Conservation (phyloP, 306 rosid genomes). For the Prinsepia uniflora region DNA sequence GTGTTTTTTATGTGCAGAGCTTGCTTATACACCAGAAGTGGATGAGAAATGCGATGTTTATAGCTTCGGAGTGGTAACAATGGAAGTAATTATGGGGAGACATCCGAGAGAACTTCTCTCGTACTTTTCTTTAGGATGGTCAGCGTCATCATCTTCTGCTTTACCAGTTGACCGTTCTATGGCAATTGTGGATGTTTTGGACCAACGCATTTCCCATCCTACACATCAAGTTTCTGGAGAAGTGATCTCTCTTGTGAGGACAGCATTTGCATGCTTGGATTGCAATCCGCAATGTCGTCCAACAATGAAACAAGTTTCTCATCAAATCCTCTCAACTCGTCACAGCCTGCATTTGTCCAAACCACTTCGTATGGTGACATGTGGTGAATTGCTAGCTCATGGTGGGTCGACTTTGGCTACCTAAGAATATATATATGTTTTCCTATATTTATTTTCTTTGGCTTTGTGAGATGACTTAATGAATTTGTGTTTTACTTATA, state of each 20-base stretch:
- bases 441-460: neutral
- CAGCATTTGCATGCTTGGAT: neutral
- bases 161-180: neutral
- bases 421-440: neutral
- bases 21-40: constrained; percentile 18
- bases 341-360: neutral
- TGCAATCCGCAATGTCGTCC: neutral
- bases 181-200: neutral
- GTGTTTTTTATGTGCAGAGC: neutral
- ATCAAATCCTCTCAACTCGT: constrained; percentile 4
- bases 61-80: constrained; percentile 23
- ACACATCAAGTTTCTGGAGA: neutral
- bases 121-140: neutral
- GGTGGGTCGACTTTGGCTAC: neutral
- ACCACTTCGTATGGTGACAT: neutral
- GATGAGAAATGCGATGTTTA: constrained; percentile 12
- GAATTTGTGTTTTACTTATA: no score
- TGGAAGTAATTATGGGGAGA: constrained; percentile 19
- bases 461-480: no score
- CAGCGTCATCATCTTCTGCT: neutral
- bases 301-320: constrained; percentile 13
- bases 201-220: constrained; percentile 5
- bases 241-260: neutral
- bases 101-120: constrained; percentile 2
- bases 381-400: neutral